Evolutionary conservation across 345 rosid genomes (phyloP), one percentile per base, ranked within the genome.

Genomic region (Acer yangbiense): DNA sequence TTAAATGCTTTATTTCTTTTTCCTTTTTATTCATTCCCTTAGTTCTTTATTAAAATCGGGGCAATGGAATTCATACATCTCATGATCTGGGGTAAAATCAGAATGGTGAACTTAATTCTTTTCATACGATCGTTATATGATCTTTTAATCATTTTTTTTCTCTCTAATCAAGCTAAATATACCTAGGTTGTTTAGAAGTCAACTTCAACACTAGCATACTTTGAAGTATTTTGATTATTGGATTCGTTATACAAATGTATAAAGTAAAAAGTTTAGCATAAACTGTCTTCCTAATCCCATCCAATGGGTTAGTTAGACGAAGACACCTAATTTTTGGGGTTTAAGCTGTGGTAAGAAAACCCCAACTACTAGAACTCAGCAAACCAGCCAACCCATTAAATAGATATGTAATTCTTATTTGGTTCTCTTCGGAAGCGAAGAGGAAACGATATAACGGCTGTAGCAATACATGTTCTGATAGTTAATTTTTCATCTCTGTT

Each of bases 401-500:
- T 27, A 27, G 35, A 25, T 25, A 50, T 21, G 73, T 27, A 52
- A 8, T 9, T 54, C 6, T 71, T 35, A 27, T 27, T 52, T 50
- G 12, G 21, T 16, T 70, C 11, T 2, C 41, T 20, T n/a, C 1
- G 7, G 7, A 54, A 54, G 32, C 7, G 10, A 7, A 71, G 57
- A 32, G 65, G 54, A 55, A 13, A n/a, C 1, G 64, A 12, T 60
- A 1, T 41, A 23, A 73, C 13, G 9, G 7, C 5, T 3, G 3
- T 43, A 3, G 18, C 55, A 3, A 20, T 23, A 73, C 43, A 9
- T 9, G 25, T 43, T 64, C 18, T 20, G 13, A 50, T 39, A n/a
- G 9, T 60, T 67, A 16, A 75, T 35, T 39, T 67, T 66, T 65
- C 78, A 3, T 20, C 23, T 79, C 20, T 32, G 20, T 17, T 52